phyloP scores from a whole-genome alignment of 176 grass and related monocot species.

The Zoysia japonica region DNA sequence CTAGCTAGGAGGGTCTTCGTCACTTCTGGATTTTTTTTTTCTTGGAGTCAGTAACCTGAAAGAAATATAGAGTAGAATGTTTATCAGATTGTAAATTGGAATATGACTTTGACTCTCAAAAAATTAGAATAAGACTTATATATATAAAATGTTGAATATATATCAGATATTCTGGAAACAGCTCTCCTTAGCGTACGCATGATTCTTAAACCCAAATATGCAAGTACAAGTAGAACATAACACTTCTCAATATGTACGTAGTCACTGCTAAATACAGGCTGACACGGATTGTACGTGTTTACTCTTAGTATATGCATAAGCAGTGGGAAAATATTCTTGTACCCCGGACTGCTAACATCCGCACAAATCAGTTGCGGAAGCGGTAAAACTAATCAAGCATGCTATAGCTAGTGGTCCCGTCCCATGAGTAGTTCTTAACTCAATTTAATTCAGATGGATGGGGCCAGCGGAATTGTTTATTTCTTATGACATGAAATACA shows the following conservation, averaged over 20 bases:
- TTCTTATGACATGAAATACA: constrained; percentile 41
- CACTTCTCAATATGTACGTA: not conserved
- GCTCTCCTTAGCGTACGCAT: not conserved
- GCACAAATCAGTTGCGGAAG: not conserved
- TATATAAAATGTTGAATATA: too few species aligned
- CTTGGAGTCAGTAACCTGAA: constrained; percentile 35
- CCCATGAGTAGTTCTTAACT: not conserved
- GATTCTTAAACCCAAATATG: not conserved
- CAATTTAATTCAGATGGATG: not conserved
- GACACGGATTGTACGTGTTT: not conserved
- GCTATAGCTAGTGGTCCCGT: not conserved
- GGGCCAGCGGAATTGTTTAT: not conserved
- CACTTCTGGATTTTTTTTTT: not conserved
- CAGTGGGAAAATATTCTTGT: not conserved
- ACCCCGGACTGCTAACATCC: not conserved
- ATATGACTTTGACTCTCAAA: too few species aligned
- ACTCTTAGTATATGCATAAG: not conserved
- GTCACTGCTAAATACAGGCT: not conserved
- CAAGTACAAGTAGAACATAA: not conserved
- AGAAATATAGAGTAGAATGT: not conserved
- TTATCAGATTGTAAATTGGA: not conserved
- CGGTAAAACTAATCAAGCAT: not conserved
- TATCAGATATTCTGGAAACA: not conserved
- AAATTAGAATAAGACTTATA: too few species aligned
- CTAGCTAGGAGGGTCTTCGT: not conserved